Conservation (phyloP, 441 rosid species). For the Macaranga tanarius region DNA sequence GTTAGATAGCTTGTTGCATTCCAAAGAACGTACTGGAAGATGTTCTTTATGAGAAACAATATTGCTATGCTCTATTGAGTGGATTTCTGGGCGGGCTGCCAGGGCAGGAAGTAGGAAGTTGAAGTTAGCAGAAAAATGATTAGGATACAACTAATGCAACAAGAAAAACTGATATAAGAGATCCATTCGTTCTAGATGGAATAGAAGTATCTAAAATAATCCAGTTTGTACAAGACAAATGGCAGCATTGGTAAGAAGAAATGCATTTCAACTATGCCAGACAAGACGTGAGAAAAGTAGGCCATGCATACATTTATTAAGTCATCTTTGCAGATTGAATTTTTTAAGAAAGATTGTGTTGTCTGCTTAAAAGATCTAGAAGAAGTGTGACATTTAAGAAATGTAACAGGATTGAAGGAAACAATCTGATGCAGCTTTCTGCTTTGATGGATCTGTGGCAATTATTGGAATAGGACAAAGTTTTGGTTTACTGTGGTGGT, state of each 20-base stretch:
- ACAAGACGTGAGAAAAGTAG: not conserved
- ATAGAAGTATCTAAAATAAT: not conserved
- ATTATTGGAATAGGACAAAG: not conserved
- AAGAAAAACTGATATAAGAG: slow-evolving; percentile 10
- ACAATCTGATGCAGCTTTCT: not conserved
- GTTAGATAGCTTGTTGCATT: not conserved
- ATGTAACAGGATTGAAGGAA: not conserved
- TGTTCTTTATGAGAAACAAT: not conserved
- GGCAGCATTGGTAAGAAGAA: not conserved
- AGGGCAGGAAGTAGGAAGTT: not conserved
- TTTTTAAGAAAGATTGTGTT: not conserved
- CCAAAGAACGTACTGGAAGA: not conserved
- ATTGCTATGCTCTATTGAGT: slow-evolving; percentile 19
- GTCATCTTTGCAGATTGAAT: not conserved
- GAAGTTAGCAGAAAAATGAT: slow-evolving; percentile 8
- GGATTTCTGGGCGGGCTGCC: slow-evolving; percentile 25
- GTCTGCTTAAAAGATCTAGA: slow-evolving; percentile 1
- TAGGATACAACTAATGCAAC: slow-evolving; percentile 13
- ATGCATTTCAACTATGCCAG: not conserved
- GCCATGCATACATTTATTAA: not conserved
- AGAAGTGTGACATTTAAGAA: not conserved
- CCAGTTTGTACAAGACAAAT: not conserved
- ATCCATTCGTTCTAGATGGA: slow-evolving; percentile 1
- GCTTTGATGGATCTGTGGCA: not conserved
- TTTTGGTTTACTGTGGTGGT: not conserved